phyloP scores from a whole-genome alignment of 2,329 filamentous ascomycete genomes.

The Talaromyces sp. region DNA sequence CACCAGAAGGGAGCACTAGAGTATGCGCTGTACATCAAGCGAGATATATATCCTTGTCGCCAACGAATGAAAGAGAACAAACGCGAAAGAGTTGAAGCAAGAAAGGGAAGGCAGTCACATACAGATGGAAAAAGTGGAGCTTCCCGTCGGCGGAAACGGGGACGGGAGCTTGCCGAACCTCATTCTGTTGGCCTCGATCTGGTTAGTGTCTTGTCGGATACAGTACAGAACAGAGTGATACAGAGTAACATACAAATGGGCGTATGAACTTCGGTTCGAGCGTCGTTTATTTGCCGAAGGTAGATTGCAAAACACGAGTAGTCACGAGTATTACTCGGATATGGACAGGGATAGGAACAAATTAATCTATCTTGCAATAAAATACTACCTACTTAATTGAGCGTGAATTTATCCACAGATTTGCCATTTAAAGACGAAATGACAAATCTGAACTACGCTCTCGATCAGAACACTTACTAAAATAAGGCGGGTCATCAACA shows the following conservation, averaged over 20 bases:
- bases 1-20: neutral
- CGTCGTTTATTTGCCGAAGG: neutral
- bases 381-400: neutral
- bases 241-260: neutral
- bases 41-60: neutral
- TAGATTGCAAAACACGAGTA: neutral
- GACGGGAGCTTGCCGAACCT: slow-evolving; percentile 17
- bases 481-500: neutral
- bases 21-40: slow-evolving; percentile 18
- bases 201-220: neutral
- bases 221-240: neutral
- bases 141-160: slow-evolving; percentile 16
- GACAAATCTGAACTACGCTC: slow-evolving; percentile 1
- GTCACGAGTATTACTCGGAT: neutral
- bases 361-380: neutral
- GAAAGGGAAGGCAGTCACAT: neutral
- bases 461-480: neutral
- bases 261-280: neutral
- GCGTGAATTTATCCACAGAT: neutral
- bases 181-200: slow-evolving; percentile 9
- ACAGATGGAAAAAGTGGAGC: slow-evolving; percentile 1
- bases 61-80: neutral
- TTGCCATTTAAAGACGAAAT: slow-evolving; percentile 1
- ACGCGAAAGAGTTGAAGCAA: neutral
- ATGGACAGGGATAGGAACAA: neutral